These are phyloP conservation scores for Cladosporium colombiae DNA, from an alignment of 2,329 filamentous ascomycete species.

Conservation along the genomic window DNA sequence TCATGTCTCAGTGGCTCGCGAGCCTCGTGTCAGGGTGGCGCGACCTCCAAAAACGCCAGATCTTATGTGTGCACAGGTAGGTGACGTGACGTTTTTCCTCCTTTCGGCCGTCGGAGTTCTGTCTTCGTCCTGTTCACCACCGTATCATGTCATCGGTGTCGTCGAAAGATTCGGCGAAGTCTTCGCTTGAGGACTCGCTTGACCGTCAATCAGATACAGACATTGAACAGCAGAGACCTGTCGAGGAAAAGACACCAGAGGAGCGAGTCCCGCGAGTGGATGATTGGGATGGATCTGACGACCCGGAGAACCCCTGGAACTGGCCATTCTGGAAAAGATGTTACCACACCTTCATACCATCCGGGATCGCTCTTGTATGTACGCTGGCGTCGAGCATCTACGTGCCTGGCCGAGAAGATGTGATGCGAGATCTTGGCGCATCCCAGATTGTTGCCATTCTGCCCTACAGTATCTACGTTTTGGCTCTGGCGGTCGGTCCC, in stretches of 20 bases:
- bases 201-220: background rate
- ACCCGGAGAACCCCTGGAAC: slow-evolving; percentile 54
- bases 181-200: background rate
- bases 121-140: background rate
- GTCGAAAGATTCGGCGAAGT: slow-evolving; percentile 1
- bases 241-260: background rate
- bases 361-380: slow-evolving; percentile 37
- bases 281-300: slow-evolving; percentile 34
- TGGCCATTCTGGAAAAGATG: slow-evolving; percentile 50
- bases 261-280: background rate
- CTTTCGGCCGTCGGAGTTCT: background rate
- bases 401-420: slow-evolving; percentile 32
- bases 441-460: slow-evolving; percentile 59
- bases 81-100: background rate
- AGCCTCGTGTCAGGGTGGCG: background rate
- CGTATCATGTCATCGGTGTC: slow-evolving; percentile 9
- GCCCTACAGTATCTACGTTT: slow-evolving; percentile 59
- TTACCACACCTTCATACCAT: slow-evolving; percentile 42
- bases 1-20: background rate
- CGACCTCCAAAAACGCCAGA: background rate
- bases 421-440: slow-evolving; percentile 57
- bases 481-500: slow-evolving; percentile 62
- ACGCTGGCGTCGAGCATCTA: slow-evolving; percentile 35
- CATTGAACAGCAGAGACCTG: background rate
- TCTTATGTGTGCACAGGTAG: background rate